Percentiles rank a stretch among this genome's conserved stretches.
Evolutionary conservation across 768 basidiomycete species (phyloP).

Genomic region (Porphyrellus cyaneotinctus): DNA sequence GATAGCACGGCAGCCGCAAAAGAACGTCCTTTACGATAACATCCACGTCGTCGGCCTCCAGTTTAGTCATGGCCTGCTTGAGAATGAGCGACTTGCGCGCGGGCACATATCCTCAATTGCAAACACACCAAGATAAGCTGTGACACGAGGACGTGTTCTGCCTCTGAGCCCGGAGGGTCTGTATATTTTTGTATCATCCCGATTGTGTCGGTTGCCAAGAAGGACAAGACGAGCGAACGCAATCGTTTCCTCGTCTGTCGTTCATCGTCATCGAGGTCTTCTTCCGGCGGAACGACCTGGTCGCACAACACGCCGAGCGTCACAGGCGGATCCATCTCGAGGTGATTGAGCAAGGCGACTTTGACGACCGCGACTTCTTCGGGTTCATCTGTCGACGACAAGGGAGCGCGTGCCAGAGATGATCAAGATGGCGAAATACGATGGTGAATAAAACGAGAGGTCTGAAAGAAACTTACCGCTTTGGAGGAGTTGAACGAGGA

Average conservation of each 20-base stretch:
- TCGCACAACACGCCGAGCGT: conserved; percentile 68
- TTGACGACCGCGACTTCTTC: conserved; percentile 62
- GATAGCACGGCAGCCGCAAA: conserved; percentile 45
- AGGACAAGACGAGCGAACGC: conserved; percentile 55
- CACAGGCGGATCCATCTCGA: conserved; percentile 57
- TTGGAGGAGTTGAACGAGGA: conserved; percentile 70
- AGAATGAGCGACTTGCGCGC: conserved; percentile 3
- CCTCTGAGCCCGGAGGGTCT: conserved; percentile 37
- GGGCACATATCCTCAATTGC: neutral
- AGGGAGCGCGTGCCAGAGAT: conserved; percentile 10
- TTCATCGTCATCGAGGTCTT: conserved; percentile 55
- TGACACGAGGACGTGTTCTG: conserved; percentile 45
- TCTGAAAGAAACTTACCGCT: conserved; percentile 48
- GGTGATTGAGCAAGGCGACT: conserved; percentile 54
- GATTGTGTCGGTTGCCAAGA: conserved; percentile 52
- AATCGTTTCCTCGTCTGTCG: conserved; percentile 52
- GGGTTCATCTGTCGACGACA: conserved; percentile 50
- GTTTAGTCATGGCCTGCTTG: conserved; percentile 47
- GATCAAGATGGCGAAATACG: conserved; percentile 17
- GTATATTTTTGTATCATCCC: conserved; percentile 43
- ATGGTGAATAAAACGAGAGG: neutral
- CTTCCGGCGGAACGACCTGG: conserved; percentile 53
- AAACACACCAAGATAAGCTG: conserved; percentile 47
- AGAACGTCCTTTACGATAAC: conserved; percentile 52
- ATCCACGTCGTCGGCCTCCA: conserved; percentile 39